These are phyloP conservation scores for Pythium volutum DNA, from an alignment of 352 stramenopile species.

Conservation along the genomic window DNA sequence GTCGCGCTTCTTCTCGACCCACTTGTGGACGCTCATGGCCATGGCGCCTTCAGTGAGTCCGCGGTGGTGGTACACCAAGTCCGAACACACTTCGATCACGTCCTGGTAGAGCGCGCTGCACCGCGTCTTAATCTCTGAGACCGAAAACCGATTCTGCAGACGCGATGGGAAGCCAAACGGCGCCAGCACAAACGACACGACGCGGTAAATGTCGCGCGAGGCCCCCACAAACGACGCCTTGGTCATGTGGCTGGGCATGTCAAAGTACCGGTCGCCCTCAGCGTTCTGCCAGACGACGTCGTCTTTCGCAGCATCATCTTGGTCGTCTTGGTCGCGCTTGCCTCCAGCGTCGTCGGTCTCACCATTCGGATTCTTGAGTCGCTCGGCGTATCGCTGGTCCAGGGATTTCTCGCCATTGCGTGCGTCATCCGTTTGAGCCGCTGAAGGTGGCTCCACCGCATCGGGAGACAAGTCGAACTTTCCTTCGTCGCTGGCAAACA, in stretches of 20 bases:
- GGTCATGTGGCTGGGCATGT: constrained; percentile 70
- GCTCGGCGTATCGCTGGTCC: constrained; percentile 43
- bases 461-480: constrained; percentile 58
- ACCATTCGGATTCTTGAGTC: constrained; percentile 26
- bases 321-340: constrained; percentile 23
- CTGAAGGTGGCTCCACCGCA: background rate
- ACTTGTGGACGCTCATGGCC: constrained; percentile 88
- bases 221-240: constrained; percentile 66
- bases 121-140: constrained; percentile 71
- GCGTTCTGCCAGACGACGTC: constrained; percentile 46
- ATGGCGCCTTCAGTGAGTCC: constrained; percentile 77
- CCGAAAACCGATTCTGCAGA: constrained; percentile 51
- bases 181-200: constrained; percentile 79
- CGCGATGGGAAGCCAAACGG: constrained; percentile 69
- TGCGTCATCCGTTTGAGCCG: background rate
- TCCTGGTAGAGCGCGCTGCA: constrained; percentile 79
- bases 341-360: constrained; percentile 24
- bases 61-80: constrained; percentile 78
- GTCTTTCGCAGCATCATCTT: constrained; percentile 24
- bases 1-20: constrained; percentile 73
- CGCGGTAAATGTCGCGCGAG: constrained; percentile 65
- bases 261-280: constrained; percentile 66
- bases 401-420: constrained; percentile 12
- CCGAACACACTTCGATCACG: constrained; percentile 81
- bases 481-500: constrained; percentile 44